Base-by-base conservation (phyloP, 192 early-diverging fungal genomes). In the Coemansia sp. region DNA sequence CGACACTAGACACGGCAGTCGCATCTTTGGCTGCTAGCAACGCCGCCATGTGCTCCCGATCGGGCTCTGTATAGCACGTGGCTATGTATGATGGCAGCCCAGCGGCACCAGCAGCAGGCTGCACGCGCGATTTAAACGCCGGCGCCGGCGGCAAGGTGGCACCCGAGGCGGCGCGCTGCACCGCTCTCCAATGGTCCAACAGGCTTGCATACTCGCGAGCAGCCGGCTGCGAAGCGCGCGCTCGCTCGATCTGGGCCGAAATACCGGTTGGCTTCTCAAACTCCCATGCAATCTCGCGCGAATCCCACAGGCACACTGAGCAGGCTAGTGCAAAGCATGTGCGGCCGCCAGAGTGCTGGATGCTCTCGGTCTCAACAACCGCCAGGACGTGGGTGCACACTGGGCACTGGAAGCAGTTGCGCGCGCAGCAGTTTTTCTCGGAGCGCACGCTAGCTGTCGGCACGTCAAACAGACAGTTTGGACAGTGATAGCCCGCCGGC, bases 381-480 rank as follows among this genome's bases (percentile, higher is more conserved):
- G 83, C 79, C 15, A 94, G 72, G 6, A 85, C 86, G 27, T 87
- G 87, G 25, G 85, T 81, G 78, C 92, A 96, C 17, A 84, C 71
- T 5, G 94, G 94, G 65, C 94, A 96, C 42, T 93, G 84, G 54
- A 96, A 96, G 69, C 94, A 96, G 60, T 94, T 96, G 32, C 92
- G 82, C 2, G 87, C 88, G 60, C 93, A 96, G 60, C 90, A 81
- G 79, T 94, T 94, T 62, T 88, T 86, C 74, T 98, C 95, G n/a
- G 87, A 84, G 58, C 91, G 92, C n/a, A 94, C 92, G 61, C 88
- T 89, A 3, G 95, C 90, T n/a, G 90, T 89, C 2, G 93, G 92
- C 22, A 91, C 93, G 58, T 98, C 94, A 76, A 98, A 98, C 48
- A 95, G 82, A 58, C 96, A 98, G 59, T 92, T 93, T 10, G 96